Evolutionary conservation across 257 asterid species (phyloP), one percentile per base, ranked within the genome.

Genomic region (Solanum dulcamara): DNA sequence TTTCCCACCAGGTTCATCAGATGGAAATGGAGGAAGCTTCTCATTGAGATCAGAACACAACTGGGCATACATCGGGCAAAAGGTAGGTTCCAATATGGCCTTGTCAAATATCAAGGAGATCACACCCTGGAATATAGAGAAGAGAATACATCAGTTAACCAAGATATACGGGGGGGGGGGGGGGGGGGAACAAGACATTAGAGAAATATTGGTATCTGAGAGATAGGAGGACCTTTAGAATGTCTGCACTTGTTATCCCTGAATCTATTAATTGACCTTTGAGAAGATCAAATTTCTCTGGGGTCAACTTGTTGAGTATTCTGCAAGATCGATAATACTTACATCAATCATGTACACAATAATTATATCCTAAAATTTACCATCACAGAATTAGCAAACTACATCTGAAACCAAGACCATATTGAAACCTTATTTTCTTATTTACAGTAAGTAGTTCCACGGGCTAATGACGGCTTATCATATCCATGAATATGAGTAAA

Each of bases 1-100:
- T 91, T 91, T 97, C 24, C 98, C 99, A 77, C 92, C 99, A 48
- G 99, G 98, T 88, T 92, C 97, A 38, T 93, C 98, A 67, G 99
- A 95, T 33, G 98, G 99, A 86, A 94, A 97, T 18, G 98, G 91
- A 26, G 99, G 99, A 66, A 97, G 93, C 87, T 92, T 97, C 84
- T 50, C 91, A 72, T 93, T 95, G 87, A 97, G 97, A 87, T 97
- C 98, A 37, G 97, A 95, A 86, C 99, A 97, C 57, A 97, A 90
- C 33, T 55, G 84, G 32, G 84, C 84, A 79, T 85, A 85, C 87
- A 85, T 75, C 2, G 84, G 84, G 77, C 84, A 85, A 62, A 77
- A 85, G 11, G 84, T 85, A 71, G 87, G 87, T 72, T 85, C 87
- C 84, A 79, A 81, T 33, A 85, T 70, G 6, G 87, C 84, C 44